Base-by-base conservation (phyloP, 2,329 filamentous ascomycete species). In the Colletotrichum sp. region DNA sequence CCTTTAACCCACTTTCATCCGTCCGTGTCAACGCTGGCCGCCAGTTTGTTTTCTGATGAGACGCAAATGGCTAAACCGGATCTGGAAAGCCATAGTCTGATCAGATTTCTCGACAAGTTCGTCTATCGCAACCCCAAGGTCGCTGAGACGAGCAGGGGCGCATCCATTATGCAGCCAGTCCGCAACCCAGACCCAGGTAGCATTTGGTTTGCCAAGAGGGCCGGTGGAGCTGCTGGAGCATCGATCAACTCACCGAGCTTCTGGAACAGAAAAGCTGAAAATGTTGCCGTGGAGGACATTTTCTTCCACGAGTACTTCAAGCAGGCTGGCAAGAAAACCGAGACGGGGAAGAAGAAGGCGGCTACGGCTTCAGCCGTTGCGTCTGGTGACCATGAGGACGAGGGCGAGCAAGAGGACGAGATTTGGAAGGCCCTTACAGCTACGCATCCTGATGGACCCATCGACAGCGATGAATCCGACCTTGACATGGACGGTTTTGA, bases 291-390 rank as follows among this genome's bases (percentile, higher is more conserved):
- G 1, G 96, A 99, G 79, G 97, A 99, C 82, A 94, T 96, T 52
- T 99, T 99, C 91, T 99, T 99, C 91, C 97, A 99, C 85, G 93
- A 95, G 79, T 99, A 99, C 91, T 99, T 99, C 86, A 93, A 92
- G 76, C 91, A 93, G 77, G 86, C 94, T 71, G 92, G 92, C 77
- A 95, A 93, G 84, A 86, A 89, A 67, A 83, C 83, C 72, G 91
- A 93, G 82, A 86, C 88, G 13, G 86, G 88, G 79, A 90, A 88
- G 80, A 89, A 89, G 80, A 89, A 89, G 80, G 91, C 90, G 85
- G 90, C 91, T 83, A 85, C 87, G 67, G 87, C 89, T 19, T 28
- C 48, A 11, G 36, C 64, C 8, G 30, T 44, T 78, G 90, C 89
- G 80, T 87, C 87, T 66, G 83, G 82, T 34, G 88, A 87, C 5